Evolutionary conservation across 2,329 filamentous ascomycete species (phyloP), one percentile per base, ranked within the genome.

Genomic region (Trichophyton mentagrophytes): DNA sequence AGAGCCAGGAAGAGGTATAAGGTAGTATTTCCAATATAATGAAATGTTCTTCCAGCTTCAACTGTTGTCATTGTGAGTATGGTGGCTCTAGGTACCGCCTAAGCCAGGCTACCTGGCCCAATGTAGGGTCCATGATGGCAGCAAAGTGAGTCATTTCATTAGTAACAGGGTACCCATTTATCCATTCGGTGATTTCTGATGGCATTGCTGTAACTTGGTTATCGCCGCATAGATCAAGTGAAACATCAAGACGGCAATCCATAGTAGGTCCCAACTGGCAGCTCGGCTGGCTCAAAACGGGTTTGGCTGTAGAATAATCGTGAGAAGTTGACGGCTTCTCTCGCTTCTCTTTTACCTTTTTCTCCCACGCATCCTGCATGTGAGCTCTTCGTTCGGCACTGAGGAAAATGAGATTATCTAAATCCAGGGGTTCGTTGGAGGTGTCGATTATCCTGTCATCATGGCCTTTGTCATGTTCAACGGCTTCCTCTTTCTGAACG

Each of bases 71-170:
- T 47, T 25, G 22, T 47, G 22, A 25, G 11, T 53, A 2, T n/a
- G 61, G 40, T 20, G 57, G 58, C 13, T 25, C 17, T 59, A 22
- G 33, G 59, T 69, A 76, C 27, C 67, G 66, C 11, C 65, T 66
- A n/a, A 77, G 65, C 77, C 79, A 83, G 13, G 71, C 67, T 22
- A 84, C 70, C 11, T 71, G 69, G 0, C 81, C 81, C 13, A 67
- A 68, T 4, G 63, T 67, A 2, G 82, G 79, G 69, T 85, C 82
- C 77, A 86, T 78, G 30, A 85, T 70, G 20, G 77, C 76, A 3
- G 78, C 77, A 69, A 80, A 85, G 69, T 86, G 82, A 1, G 81
- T 84, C 40, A 73, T 74, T 60, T 82, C 79, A 65, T 84, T 85
- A 15, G 77, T 77, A 2, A 80, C 79, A 0, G 82, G 82, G 62